Evolutionary conservation across 2,329 filamentous ascomycete genomes (phyloP).

Genomic region (Fusarium foetens): DNA sequence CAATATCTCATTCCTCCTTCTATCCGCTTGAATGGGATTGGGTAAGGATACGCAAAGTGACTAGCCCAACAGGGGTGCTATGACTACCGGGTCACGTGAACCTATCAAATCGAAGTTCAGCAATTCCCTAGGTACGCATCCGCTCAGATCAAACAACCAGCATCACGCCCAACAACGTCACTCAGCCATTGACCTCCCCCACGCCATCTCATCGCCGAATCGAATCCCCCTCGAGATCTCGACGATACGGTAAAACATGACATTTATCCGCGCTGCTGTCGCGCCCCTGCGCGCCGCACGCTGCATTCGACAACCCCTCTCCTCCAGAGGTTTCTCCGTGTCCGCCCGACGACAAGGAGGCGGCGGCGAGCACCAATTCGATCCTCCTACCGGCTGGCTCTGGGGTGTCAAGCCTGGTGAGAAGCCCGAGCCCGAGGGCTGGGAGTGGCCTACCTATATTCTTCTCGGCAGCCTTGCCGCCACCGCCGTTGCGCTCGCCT

Average conservation of each 20-base stretch:
- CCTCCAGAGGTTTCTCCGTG: conserved; percentile 56
- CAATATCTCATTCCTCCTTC: conserved; percentile 8
- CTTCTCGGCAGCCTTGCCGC: conserved; percentile 82
- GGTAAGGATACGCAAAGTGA: not conserved
- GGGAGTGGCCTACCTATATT: conserved; percentile 88
- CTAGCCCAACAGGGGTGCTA: not conserved
- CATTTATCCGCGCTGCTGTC: conserved; percentile 50
- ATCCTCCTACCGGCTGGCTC: conserved; percentile 90
- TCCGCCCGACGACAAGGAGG: conserved; percentile 56
- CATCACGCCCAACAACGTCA: conserved; percentile 37
- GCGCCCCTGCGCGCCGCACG: conserved; percentile 52
- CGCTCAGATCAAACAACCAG: conserved; percentile 37
- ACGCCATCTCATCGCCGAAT: conserved; percentile 39
- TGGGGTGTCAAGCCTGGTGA: conserved; percentile 94
- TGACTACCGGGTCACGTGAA: conserved; percentile 38
- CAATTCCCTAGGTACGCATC: conserved; percentile 37
- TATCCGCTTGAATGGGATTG: conserved; percentile 5
- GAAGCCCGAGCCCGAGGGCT: conserved; percentile 95
- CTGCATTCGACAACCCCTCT: conserved; percentile 50
- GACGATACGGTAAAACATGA: conserved; percentile 47
- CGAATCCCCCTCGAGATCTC: conserved; percentile 26
- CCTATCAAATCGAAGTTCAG: conserved; percentile 36
- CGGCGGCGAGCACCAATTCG: conserved; percentile 77
- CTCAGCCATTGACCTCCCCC: conserved; percentile 45
- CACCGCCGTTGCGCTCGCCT: conserved; percentile 84